phyloP scores from a whole-genome alignment of 495 filamentous ascomycete species.

The Pyrenula massariospora region DNA sequence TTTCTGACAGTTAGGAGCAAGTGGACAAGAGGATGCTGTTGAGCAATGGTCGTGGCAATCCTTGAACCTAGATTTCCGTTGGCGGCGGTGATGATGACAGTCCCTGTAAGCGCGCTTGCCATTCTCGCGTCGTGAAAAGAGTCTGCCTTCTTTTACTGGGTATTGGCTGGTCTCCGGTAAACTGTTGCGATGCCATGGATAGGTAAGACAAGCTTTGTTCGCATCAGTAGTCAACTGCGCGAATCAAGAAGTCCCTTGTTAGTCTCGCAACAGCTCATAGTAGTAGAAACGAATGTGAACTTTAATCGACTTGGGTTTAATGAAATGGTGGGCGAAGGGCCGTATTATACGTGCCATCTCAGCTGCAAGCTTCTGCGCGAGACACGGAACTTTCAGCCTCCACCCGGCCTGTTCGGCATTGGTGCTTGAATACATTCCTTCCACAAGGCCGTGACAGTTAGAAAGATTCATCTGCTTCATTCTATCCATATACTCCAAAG shows the following conservation, averaged over 20 bases:
- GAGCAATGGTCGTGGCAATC: slow-evolving; percentile 27
- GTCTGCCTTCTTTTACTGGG: not conserved
- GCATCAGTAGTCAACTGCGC: too few relatives aligned
- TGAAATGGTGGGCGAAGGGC: not conserved
- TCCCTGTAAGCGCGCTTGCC: slow-evolving; percentile 26
- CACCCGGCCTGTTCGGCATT: not conserved
- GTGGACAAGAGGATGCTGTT: slow-evolving; percentile 26
- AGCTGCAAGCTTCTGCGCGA: not conserved
- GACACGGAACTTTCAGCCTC: not conserved
- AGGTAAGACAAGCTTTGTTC: not conserved
- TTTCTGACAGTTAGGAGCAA: slow-evolving; percentile 24
- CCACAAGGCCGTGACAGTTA: too few relatives aligned
- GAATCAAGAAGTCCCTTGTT: not conserved
- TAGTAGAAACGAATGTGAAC: not conserved
- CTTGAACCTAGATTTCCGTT: slow-evolving; percentile 27
- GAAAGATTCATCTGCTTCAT: too few relatives aligned
- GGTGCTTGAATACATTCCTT: not conserved
- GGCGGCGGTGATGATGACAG: slow-evolving; percentile 30
- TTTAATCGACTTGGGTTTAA: not conserved
- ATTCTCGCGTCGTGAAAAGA: slow-evolving; percentile 9
- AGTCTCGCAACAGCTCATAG: not conserved
- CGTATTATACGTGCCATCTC: not conserved
- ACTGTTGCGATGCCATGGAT: not conserved
- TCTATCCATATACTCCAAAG: too few relatives aligned
- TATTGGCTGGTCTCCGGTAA: not conserved